phyloP scores from a whole-genome alignment of 78 protist species.

The Dictyostelium brefeldianum region DNA sequence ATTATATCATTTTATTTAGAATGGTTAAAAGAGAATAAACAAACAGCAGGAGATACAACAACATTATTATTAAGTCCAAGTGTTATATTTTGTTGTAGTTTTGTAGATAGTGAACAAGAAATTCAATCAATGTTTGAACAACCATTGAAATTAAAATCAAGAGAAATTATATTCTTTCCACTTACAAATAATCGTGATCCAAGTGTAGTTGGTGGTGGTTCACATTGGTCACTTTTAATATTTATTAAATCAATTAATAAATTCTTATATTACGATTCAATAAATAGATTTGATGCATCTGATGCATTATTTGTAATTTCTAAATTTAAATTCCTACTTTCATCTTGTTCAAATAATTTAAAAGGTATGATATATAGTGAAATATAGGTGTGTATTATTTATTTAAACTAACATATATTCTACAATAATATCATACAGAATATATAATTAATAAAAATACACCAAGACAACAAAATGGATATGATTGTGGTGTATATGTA shows the following conservation, averaged over 20 bases:
- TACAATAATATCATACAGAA: too few relatives aligned
- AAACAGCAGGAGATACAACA: background rate
- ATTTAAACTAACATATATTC: too few relatives aligned
- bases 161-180: conserved; percentile 43
- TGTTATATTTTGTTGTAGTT: conserved; percentile 37
- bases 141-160: conserved; percentile 10
- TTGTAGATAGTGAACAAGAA: conserved; percentile 22
- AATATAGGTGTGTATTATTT: too few relatives aligned
- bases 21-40: conserved; percentile 12
- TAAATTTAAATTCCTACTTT: conserved; percentile 18
- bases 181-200: conserved; percentile 50
- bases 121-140: conserved; percentile 17
- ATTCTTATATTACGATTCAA: conserved; percentile 61
- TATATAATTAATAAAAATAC: conserved; percentile 8
- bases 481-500: conserved; percentile 68
- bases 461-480: conserved; percentile 52
- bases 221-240: conserved; percentile 63
- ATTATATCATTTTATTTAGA: conserved; percentile 57
- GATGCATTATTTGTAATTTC: background rate
- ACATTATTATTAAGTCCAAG: conserved; percentile 16
- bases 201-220: conserved; percentile 49
- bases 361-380: background rate
- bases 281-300: background rate
- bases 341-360: background rate
- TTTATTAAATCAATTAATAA: conserved; percentile 3